Percentiles rank a stretch among this genome's conserved stretches.
Conservation (phyloP, 805 yeast species). For the Saccharomycopsis schoenii region DNA sequence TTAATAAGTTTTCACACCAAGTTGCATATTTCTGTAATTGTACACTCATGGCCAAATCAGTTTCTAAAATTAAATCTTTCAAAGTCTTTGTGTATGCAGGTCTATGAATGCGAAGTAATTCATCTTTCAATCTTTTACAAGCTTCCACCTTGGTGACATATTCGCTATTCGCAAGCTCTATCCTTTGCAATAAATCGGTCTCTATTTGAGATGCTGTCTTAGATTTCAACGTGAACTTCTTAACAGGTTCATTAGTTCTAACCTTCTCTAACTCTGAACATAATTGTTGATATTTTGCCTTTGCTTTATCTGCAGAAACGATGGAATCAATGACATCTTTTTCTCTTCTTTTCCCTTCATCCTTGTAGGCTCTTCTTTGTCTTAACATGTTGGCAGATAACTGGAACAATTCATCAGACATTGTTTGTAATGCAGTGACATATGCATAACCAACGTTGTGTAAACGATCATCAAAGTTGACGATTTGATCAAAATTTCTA, state of each 20-base stretch:
- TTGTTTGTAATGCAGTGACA: conserved; percentile 68
- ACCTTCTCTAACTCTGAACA: conserved; percentile 83
- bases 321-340: conserved; percentile 81
- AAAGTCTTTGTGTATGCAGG: conserved; percentile 67
- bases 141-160: conserved; percentile 67
- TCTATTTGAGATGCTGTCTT: conserved; percentile 72
- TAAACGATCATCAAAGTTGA: conserved; percentile 71
- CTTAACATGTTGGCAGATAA: conserved; percentile 61
- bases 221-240: conserved; percentile 71
- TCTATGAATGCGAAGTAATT: conserved; percentile 60
- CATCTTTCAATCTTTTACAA: conserved; percentile 65
- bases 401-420: conserved; percentile 76
- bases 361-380: conserved; percentile 69
- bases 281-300: conserved; percentile 59
- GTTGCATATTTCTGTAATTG: conserved; percentile 86
- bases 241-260: conserved; percentile 71
- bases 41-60: conserved; percentile 81
- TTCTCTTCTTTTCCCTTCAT: conserved; percentile 71
- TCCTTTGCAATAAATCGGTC: conserved; percentile 76
- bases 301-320: conserved; percentile 79
- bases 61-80: conserved; percentile 69
- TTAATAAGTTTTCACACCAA: conserved; percentile 70
- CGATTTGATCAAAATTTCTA: conserved; percentile 52
- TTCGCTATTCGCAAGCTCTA: conserved; percentile 77
- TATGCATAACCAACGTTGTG: conserved; percentile 64